A percentile compares a stretch with the other conserved stretches of the same genome.
These are phyloP conservation scores for Xylaria grammica DNA, from an alignment of 495 filamentous ascomycete genomes.

Conservation along the genomic window DNA sequence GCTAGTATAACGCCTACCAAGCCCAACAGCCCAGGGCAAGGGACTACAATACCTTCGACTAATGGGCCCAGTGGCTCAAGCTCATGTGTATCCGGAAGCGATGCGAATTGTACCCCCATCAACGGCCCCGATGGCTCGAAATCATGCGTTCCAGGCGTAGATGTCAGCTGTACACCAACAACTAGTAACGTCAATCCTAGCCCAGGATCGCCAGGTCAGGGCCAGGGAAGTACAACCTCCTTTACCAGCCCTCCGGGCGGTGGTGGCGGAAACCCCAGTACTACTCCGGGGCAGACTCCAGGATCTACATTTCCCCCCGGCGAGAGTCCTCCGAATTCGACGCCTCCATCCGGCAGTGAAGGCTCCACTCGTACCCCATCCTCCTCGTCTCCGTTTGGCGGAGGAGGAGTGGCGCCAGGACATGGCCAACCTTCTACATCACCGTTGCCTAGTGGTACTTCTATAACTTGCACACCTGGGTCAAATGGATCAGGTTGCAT, in stretches of 20 bases:
- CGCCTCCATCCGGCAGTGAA: neutral
- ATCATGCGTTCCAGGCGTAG: neutral
- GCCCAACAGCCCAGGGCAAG: slow-evolving; percentile 13
- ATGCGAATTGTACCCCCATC: slow-evolving; percentile 4
- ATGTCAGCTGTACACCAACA: neutral
- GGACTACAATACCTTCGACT: slow-evolving; percentile 1
- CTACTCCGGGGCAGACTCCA: slow-evolving; percentile 20
- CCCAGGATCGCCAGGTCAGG: slow-evolving; percentile 16
- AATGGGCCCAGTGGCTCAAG: slow-evolving; percentile 1
- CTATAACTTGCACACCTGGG: slow-evolving; percentile 21
- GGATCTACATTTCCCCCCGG: neutral
- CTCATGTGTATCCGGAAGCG: neutral
- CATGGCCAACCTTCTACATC: slow-evolving; percentile 13
- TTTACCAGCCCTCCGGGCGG: neutral
- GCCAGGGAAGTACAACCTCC: slow-evolving; percentile 18
- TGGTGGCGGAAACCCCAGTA: slow-evolving; percentile 10
- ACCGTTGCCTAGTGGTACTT: slow-evolving; percentile 14
- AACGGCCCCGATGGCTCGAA: neutral
- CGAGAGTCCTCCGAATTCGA: neutral
- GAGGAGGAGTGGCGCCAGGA: slow-evolving; percentile 11
- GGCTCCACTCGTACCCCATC: neutral
- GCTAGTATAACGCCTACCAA: slow-evolving; percentile 8
- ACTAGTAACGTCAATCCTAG: slow-evolving; percentile 8
- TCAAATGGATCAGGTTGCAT: slow-evolving; percentile 27
- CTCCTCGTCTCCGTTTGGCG: slow-evolving; percentile 11